Base-by-base conservation (phyloP, 306 rosid species). In the Sechiopsis laciniata region DNA sequence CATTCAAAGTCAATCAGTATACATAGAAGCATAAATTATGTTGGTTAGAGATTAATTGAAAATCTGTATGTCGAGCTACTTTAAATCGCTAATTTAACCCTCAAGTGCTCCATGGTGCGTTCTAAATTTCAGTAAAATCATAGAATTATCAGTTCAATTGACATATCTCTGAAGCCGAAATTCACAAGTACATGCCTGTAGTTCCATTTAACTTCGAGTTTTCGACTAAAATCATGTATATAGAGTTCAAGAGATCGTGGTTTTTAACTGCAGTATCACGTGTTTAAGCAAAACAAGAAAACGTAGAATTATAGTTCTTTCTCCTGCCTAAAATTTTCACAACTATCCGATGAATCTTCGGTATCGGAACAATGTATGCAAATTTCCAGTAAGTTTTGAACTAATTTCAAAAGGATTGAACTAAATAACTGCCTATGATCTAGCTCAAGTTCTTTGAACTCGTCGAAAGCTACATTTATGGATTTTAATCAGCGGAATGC, bases 361-460 rank as follows among this genome's bases (percentile, higher is more conserved):
- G 1, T 15, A n/a, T 63, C 8, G 19, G 24, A n/a, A 37, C 24
- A 19, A 12, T 40, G 71, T 2, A 51, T 24, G 24, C 45, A 69
- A 14, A 48, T 50, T 8, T 3, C 8, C 59, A 4, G 46, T 15
- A 9, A 50, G 15, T 50, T 48, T 7, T 21, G 0, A 50, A 69
- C 45, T 51, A 70, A 50, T 48, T 50, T 7, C 21, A 24, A 13
- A 24, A 8, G 5, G 5, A 51, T 9, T 16, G 5, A 51, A 51
- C 45, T 13, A 68, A 6, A 48, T 32, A 67, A 67, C 56, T 48
- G 5, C 73, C 73, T 70, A 15, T 70, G 22, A 8, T 11, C 74
- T 15, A 26, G 8, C 7, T 70, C n/a, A 9, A 3, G 19, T 51
- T 69, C 59, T 22, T 8, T 8, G 6, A 69, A 51, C 45, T 15